A percentile compares a stretch with the other conserved stretches of the same genome.
Evolutionary conservation across 2,329 filamentous ascomycete species (phyloP).

Genomic region (Sphaerulina vaccinii): DNA sequence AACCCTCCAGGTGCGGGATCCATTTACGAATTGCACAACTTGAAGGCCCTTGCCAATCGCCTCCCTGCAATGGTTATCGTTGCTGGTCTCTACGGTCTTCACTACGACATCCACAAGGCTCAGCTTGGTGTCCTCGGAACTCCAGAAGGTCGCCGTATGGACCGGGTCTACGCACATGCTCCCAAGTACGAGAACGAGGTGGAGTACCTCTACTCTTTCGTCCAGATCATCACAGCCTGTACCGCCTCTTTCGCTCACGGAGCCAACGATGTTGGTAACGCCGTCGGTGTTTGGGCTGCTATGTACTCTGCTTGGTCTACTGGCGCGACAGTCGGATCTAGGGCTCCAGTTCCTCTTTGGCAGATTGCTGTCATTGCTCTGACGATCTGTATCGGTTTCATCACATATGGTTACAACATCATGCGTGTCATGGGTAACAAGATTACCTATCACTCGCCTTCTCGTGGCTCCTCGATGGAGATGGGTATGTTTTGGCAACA

Average conservation of each 20-base stretch:
- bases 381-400: constrained; percentile 55
- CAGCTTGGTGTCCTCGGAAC: constrained; percentile 19
- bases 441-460: constrained; percentile 59
- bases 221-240: constrained; percentile 64
- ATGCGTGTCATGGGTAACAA: constrained; percentile 43
- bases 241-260: constrained; percentile 69
- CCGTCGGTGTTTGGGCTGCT: constrained; percentile 60
- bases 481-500: constrained; percentile 33
- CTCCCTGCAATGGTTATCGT: constrained; percentile 16
- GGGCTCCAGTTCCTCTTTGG: constrained; percentile 58
- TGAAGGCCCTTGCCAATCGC: constrained; percentile 12
- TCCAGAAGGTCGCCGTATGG: constrained; percentile 17
- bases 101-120: constrained; percentile 42
- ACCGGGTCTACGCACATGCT: constrained; percentile 59
- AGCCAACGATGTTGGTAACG: constrained; percentile 61
- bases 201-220: constrained; percentile 63
- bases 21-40: constrained; percentile 16
- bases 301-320: constrained; percentile 59
- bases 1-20: constrained; percentile 15
- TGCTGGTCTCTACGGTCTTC: constrained; percentile 22
- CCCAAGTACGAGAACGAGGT: constrained; percentile 60
- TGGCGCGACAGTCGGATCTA: constrained; percentile 40
- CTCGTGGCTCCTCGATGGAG: constrained; percentile 59
- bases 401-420: constrained; percentile 62
- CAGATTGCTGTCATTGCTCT: constrained; percentile 56